Conservation (phyloP, 345 rosid genomes). For the rapeseed (Brassica napus) region DNA sequence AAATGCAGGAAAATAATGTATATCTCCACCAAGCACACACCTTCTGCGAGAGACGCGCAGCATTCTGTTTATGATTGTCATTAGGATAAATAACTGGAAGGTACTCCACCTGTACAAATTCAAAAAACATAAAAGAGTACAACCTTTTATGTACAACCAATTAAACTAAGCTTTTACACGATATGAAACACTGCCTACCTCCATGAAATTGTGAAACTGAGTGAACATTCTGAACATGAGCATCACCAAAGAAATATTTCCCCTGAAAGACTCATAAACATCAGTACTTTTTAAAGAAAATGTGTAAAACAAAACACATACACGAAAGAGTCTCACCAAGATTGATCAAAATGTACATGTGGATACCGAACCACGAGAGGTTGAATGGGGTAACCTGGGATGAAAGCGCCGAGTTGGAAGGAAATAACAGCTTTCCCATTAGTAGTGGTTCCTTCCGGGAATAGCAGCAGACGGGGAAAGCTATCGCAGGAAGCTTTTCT, state of each 20-base stretch:
- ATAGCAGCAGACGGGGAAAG: constrained; percentile 82
- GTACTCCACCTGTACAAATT: constrained; percentile 60
- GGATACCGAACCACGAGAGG: constrained; percentile 93
- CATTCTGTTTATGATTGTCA: constrained; percentile 65
- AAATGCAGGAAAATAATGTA: constrained; percentile 10
- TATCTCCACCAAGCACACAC: constrained; percentile 48
- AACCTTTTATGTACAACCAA: background rate
- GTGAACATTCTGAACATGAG: constrained; percentile 98
- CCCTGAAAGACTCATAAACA: constrained; percentile 31
- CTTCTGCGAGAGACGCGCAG: constrained; percentile 69
- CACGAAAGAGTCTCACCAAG: constrained; percentile 60
- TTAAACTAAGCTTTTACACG: background rate
- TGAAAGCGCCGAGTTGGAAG: constrained; percentile 96
- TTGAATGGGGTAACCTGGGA: constrained; percentile 82
- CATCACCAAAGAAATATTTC: constrained; percentile 54
- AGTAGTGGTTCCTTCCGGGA: constrained; percentile 99
- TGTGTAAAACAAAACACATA: background rate
- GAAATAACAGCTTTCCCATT: constrained; percentile 82
- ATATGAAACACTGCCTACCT: constrained; percentile 50
- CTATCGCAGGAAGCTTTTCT: constrained; percentile 84
- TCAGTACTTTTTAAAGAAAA: background rate
- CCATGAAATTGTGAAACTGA: constrained; percentile 98
- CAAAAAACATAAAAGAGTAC: background rate
- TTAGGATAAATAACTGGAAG: constrained; percentile 77
- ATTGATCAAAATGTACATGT: constrained; percentile 95